These are phyloP conservation scores for Arxiozyma heterogenica DNA, from an alignment of 1,139 yeast species.

Conservation along the genomic window DNA sequence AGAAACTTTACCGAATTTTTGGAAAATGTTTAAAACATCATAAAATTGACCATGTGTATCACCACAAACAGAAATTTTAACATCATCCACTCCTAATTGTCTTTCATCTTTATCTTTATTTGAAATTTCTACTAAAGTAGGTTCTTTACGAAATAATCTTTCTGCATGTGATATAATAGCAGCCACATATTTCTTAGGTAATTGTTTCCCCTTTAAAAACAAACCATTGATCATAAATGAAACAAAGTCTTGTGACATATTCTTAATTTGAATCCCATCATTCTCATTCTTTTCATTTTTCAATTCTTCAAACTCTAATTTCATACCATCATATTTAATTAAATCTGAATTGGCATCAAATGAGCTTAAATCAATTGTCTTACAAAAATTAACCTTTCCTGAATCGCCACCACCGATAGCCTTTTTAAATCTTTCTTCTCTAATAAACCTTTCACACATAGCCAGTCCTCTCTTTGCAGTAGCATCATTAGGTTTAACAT, in stretches of 20 bases:
- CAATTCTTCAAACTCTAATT: constrained; percentile 37
- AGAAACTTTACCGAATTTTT: constrained; percentile 59
- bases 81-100: constrained; percentile 9
- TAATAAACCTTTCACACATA: constrained; percentile 58
- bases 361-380: constrained; percentile 45
- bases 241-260: constrained; percentile 46
- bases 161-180: constrained; percentile 73
- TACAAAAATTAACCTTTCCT: constrained; percentile 34
- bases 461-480: constrained; percentile 55
- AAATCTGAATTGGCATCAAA: constrained; percentile 29
- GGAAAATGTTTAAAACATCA: constrained; percentile 75
- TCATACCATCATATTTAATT: constrained; percentile 55
- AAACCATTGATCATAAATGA: constrained; percentile 49
- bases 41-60: constrained; percentile 97
- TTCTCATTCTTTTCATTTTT: constrained; percentile 28
- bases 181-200: constrained; percentile 76
- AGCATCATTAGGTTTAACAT: constrained; percentile 58
- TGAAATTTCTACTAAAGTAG: constrained; percentile 65
- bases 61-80: constrained; percentile 74
- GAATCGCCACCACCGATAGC: constrained; percentile 65
- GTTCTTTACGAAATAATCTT: constrained; percentile 54
- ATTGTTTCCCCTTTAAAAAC: constrained; percentile 62
- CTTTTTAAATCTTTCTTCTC: constrained; percentile 70
- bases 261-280: constrained; percentile 25
- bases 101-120: constrained; percentile 27